A percentile compares a stretch with the other conserved stretches of the same genome.
Conservation (phyloP, 2,329 filamentous ascomycete species). For the Calonectria hongkongensis region DNA sequence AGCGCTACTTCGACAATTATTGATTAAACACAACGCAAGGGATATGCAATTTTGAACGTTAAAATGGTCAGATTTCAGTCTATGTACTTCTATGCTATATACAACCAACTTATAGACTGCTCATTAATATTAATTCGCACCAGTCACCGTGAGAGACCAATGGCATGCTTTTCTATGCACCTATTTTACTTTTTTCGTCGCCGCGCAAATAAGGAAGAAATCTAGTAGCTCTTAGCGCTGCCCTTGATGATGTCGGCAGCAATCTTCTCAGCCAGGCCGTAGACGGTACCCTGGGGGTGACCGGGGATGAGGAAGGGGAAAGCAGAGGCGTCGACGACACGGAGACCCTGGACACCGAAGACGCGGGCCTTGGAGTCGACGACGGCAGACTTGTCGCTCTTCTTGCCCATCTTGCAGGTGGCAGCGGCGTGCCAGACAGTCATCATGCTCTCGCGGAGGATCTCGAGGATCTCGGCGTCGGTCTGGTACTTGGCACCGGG, state of each 20-base stretch:
- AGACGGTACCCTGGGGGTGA: conserved; percentile 51
- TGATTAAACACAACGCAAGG: too few relatives aligned
- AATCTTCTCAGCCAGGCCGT: conserved; percentile 54
- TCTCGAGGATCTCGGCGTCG: conserved; percentile 23
- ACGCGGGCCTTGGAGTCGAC: conserved; percentile 57
- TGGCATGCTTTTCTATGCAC: too few relatives aligned
- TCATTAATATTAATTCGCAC: too few relatives aligned
- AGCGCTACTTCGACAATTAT: too few relatives aligned
- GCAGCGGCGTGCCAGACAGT: conserved; percentile 31
- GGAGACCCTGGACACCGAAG: conserved; percentile 55
- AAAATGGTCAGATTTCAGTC: too few relatives aligned
- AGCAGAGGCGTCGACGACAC: conserved; percentile 57
- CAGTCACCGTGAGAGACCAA: too few relatives aligned
- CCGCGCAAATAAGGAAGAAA: neutral
- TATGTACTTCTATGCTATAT: too few relatives aligned
- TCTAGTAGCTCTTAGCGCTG: neutral
- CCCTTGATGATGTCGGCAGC: conserved; percentile 41
- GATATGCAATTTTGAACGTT: too few relatives aligned
- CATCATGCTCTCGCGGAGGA: conserved; percentile 18
- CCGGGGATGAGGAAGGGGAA: conserved; percentile 55
- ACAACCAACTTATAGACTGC: too few relatives aligned
- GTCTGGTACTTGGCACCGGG: conserved; percentile 37
- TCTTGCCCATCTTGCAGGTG: conserved; percentile 55
- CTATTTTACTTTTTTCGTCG: neutral
- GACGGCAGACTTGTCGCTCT: conserved; percentile 56